These are phyloP conservation scores for Lichtheimia ramosa DNA, from an alignment of 371 early-diverging fungal genomes.

Conservation along the genomic window DNA sequence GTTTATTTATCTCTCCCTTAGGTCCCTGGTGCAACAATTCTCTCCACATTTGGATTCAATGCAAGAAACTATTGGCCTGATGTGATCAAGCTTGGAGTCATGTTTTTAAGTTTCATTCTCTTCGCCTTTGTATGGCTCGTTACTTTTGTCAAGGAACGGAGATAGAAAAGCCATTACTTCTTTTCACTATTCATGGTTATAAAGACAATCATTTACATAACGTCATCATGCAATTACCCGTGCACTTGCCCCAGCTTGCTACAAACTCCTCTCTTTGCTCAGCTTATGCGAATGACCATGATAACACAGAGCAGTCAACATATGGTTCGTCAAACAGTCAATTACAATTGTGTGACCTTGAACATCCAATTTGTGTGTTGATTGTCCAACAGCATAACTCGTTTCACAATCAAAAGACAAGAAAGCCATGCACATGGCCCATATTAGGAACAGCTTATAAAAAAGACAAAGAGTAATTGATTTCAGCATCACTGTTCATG, in stretches of 20 bases:
- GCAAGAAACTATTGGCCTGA: slow-evolving; percentile 85
- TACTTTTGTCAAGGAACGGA: slow-evolving; percentile 79
- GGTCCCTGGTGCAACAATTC: slow-evolving; percentile 83
- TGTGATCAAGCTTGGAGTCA: slow-evolving; percentile 63
- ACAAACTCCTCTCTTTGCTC: too few relatives aligned
- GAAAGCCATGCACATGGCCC: slow-evolving; percentile 2
- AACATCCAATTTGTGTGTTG: too few relatives aligned
- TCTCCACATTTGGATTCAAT: slow-evolving; percentile 91
- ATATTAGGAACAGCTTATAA: slow-evolving; percentile 3
- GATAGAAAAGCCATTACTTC: slow-evolving; percentile 36
- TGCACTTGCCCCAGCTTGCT: too few relatives aligned
- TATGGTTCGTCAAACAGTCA: too few relatives aligned
- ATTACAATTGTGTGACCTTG: too few relatives aligned
- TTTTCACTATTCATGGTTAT: not conserved
- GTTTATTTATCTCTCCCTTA: slow-evolving; percentile 12
- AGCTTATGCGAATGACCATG: too few relatives aligned
- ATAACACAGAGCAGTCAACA: too few relatives aligned
- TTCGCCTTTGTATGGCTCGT: slow-evolving; percentile 82
- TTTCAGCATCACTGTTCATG: not conserved
- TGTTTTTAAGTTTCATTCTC: slow-evolving; percentile 63
- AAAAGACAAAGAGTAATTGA: not conserved
- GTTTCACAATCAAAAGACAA: slow-evolving; percentile 5
- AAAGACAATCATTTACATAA: not conserved
- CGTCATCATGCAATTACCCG: too few relatives aligned
- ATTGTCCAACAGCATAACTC: too few relatives aligned